phyloP scores from a whole-genome alignment of 2,329 filamentous ascomycete species.

The Clarireedia homoeocarpa region DNA sequence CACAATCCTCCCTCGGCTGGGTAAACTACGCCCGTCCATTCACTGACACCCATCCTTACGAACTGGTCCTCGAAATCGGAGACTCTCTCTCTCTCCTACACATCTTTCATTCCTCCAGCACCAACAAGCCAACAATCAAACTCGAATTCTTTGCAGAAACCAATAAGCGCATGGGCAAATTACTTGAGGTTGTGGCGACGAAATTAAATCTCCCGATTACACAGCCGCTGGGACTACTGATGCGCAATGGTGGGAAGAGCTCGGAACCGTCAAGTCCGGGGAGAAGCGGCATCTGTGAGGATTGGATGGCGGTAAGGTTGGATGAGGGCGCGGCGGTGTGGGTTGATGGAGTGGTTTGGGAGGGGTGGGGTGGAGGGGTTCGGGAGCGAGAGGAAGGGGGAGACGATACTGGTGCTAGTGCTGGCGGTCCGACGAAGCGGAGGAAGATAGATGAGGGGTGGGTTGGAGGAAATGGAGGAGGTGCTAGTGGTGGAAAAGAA shows the following conservation, averaged over 20 bases:
- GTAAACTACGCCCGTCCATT: slow-evolving; percentile 80
- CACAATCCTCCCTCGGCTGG: slow-evolving; percentile 37
- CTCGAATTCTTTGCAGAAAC: slow-evolving; percentile 65
- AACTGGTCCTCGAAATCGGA: slow-evolving; percentile 75
- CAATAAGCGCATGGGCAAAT: slow-evolving; percentile 59
- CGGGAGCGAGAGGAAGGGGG: not conserved
- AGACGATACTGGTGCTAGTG: not conserved
- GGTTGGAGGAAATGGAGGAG: not conserved
- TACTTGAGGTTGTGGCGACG: slow-evolving; percentile 74
- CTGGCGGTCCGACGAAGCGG: slow-evolving; percentile 11
- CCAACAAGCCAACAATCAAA: not conserved
- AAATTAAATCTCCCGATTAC: slow-evolving; percentile 64
- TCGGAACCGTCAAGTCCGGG: slow-evolving; percentile 58
- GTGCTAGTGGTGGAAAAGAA: slow-evolving; percentile 13
- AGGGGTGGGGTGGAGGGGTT: not conserved
- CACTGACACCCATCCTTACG: slow-evolving; percentile 65
- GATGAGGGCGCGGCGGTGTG: slow-evolving; percentile 50
- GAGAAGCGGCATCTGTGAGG: slow-evolving; percentile 61
- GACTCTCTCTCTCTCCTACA: slow-evolving; percentile 50
- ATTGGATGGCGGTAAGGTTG: slow-evolving; percentile 58
- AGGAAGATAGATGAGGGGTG: slow-evolving; percentile 15
- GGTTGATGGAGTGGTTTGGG: slow-evolving; percentile 42
- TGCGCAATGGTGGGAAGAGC: slow-evolving; percentile 54
- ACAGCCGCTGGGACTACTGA: slow-evolving; percentile 57
- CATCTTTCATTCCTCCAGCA: slow-evolving; percentile 40